Conservation (phyloP, 805 yeast genomes). For the Nakazawaea peltata region DNA sequence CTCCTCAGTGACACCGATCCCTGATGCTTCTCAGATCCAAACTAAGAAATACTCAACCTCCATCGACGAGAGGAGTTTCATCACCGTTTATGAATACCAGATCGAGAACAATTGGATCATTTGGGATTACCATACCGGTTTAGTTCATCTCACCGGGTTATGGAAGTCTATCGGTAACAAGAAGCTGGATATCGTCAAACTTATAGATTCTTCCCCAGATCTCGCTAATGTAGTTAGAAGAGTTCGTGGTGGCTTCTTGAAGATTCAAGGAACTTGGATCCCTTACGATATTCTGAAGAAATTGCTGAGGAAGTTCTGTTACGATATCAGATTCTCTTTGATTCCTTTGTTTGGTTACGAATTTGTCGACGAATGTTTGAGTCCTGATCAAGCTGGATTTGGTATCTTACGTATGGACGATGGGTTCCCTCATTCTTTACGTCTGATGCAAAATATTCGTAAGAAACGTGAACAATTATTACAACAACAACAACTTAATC, state of each 20-base stretch:
- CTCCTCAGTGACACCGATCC: slow-evolving; percentile 13
- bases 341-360: slow-evolving; percentile 73
- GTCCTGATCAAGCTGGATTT: slow-evolving; percentile 53
- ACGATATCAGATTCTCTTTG: slow-evolving; percentile 63
- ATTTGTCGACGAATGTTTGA: slow-evolving; percentile 55
- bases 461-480: neutral
- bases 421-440: neutral
- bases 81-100: slow-evolving; percentile 66
- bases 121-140: slow-evolving; percentile 83
- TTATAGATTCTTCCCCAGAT: slow-evolving; percentile 60
- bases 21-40: slow-evolving; percentile 13
- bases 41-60: slow-evolving; percentile 60
- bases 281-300: slow-evolving; percentile 61
- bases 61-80: slow-evolving; percentile 60
- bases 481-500: neutral
- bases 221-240: slow-evolving; percentile 57
- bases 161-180: slow-evolving; percentile 71
- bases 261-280: slow-evolving; percentile 93
- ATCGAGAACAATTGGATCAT: slow-evolving; percentile 67
- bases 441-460: neutral
- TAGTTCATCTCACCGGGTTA: slow-evolving; percentile 80
- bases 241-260: slow-evolving; percentile 83
- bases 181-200: slow-evolving; percentile 71
- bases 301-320: slow-evolving; percentile 70
- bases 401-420: slow-evolving; percentile 46